A percentile compares a stretch with the other conserved stretches of the same genome.
Conservation (phyloP, 2,329 filamentous ascomycete species). For the Neophaeococcomyces mojaviensis region DNA sequence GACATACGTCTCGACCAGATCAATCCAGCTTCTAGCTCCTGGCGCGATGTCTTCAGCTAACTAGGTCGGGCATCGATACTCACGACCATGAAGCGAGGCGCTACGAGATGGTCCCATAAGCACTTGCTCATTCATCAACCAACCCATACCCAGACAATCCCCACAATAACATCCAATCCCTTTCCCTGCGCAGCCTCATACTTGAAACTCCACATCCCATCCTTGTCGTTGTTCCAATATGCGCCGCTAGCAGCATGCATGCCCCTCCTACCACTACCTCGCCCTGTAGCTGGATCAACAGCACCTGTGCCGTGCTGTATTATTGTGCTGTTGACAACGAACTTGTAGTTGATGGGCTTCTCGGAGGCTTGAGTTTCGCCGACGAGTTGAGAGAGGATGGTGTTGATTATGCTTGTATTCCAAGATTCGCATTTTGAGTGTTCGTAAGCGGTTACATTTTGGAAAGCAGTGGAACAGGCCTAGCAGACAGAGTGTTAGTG, state of each 20-base stretch:
- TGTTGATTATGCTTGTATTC: conserved; percentile 90
- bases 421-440: conserved; percentile 77
- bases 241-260: conserved; percentile 45
- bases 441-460: conserved; percentile 70
- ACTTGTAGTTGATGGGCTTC: conserved; percentile 64
- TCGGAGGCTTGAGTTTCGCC: conserved; percentile 33
- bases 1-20: too few species aligned
- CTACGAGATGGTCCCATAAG: too few species aligned
- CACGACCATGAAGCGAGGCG: too few species aligned
- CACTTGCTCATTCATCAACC: too few species aligned
- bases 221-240: conserved; percentile 45
- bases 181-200: conserved; percentile 40
- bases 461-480: conserved; percentile 77
- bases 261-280: conserved; percentile 66
- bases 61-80: too few species aligned
- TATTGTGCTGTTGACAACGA: conserved; percentile 95
- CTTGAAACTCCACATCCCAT: conserved; percentile 48
- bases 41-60: too few species aligned
- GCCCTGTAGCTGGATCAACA: conserved; percentile 49
- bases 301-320: conserved; percentile 70
- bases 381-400: conserved; percentile 35
- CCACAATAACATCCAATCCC: conserved; percentile 43
- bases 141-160: conserved; percentile 40
- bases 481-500: conserved; percentile 32
- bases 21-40: too few species aligned